phyloP scores from a whole-genome alignment of 78 protist genomes.

The Anaeramoeba flamelloides region DNA sequence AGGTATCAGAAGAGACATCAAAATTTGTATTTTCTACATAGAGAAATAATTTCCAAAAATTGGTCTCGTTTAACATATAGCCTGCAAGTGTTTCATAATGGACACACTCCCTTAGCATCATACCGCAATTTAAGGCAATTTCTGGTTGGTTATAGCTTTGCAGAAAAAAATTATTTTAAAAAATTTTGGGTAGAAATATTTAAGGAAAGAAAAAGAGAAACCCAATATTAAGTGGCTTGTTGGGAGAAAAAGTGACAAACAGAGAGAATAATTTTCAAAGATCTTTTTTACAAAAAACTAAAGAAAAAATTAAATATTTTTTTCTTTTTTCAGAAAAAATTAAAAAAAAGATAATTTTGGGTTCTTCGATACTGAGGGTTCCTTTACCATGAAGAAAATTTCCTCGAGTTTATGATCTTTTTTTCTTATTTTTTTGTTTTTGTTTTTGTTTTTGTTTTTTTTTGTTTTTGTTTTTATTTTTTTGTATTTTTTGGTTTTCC shows the following conservation, averaged over 20 bases:
- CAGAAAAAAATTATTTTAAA: neutral
- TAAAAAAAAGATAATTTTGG: too few species aligned
- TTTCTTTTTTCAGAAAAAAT: neutral
- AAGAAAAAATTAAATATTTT: neutral
- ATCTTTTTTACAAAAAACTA: neutral
- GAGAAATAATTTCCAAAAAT: constrained; percentile 41
- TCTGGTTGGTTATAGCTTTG: constrained; percentile 34
- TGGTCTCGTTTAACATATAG: constrained; percentile 13
- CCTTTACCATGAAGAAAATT: too few species aligned
- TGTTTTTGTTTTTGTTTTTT: too few species aligned
- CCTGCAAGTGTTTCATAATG: constrained; percentile 46
- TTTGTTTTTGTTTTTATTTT: too few species aligned
- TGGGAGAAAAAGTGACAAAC: too few species aligned
- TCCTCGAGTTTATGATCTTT: too few species aligned
- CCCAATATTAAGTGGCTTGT: too few species aligned
- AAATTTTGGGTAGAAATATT: neutral
- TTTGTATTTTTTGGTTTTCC: neutral
- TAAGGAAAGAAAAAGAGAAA: too few species aligned
- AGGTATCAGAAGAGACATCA: constrained; percentile 81
- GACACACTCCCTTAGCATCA: constrained; percentile 67
- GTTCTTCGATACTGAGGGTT: too few species aligned
- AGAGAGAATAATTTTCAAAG: neutral
- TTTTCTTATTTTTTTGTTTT: too few species aligned
- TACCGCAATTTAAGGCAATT: constrained; percentile 56
- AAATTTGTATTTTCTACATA: constrained; percentile 54